Evolutionary conservation across 768 basidiomycete genomes (phyloP), one percentile per base, ranked within the genome.

Genomic region (Pleurotus salmoneostramineus): DNA sequence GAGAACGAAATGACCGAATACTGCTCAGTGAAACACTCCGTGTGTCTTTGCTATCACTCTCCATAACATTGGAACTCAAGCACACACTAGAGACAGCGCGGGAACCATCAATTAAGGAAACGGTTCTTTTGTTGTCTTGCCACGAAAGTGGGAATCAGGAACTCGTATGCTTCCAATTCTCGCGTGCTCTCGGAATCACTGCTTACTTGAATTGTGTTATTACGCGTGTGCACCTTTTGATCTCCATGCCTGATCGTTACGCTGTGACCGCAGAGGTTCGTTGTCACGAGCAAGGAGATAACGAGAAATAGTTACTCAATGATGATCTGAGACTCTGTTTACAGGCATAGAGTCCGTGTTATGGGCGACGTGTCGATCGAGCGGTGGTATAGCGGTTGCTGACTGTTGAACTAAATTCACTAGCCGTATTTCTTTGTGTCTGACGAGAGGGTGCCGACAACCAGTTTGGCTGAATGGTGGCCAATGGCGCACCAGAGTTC

Each of bases 161-260:
- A 36, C 37, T 40, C 37, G 37, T 8, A 17, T 10, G 32, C 56
- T 56, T 56, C 56, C 44, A 56, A 47, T 56, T 56, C 56, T 40
- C 56, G 56, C 56, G 56, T 46, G 32, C 40, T 46, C 43, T 48
- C 56, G 56, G 56, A 45, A 46, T 48, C 56, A 56, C 32, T 31
- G 12, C 31, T 56, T 32, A 56, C 56, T 36, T n/a, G 47, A 46
- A 45, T 45, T 45, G 44, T 17, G 4, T 11, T 33, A 21, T 40
- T 48, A 56, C 56, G 15, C 43, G 35, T 56, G 17, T 21, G 17
- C 34, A 40, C 52, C 15, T 33, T 55, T 55, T 55, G 40, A 40
- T 55, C 43, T 55, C 27, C 37, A n/a, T n/a, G 8, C 8, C n/a
- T 8, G 35, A 21, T 43, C 36, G 36, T 55, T 55, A 55, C 52